Conservation (phyloP, 192 early-diverging fungal genomes). For the Backusella macrospora region DNA sequence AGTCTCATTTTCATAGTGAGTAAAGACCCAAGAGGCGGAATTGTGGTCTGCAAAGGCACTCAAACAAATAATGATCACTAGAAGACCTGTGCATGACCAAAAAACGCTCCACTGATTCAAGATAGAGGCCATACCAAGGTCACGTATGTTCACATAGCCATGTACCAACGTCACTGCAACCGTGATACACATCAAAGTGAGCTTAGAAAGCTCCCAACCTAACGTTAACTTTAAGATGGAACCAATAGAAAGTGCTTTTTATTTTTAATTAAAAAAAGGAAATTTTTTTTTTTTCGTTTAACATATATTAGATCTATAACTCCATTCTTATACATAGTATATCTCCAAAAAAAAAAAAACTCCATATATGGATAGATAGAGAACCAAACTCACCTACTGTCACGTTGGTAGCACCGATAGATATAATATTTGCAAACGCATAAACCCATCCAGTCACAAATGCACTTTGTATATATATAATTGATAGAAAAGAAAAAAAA, state of each 20-base stretch:
- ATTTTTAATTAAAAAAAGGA: not conserved
- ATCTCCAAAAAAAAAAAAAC: not conserved
- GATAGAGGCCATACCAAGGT: constrained; percentile 18
- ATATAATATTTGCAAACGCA: constrained; percentile 32
- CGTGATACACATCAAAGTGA: constrained; percentile 23
- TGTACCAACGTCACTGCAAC: constrained; percentile 27
- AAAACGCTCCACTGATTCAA: constrained; percentile 38
- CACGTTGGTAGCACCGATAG: constrained; percentile 32
- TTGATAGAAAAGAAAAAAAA: not conserved
- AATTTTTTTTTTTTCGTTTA: not conserved
- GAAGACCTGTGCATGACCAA: constrained; percentile 38
- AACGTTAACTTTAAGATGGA: constrained; percentile 27
- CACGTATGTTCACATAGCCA: constrained; percentile 27
- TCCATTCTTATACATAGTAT: too few relatives aligned
- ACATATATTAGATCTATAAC: not conserved
- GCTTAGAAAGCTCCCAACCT: constrained; percentile 13
- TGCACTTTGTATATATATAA: constrained; percentile 26
- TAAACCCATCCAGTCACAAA: constrained; percentile 41
- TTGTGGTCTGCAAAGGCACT: constrained; percentile 21
- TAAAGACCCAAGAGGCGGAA: constrained; percentile 27
- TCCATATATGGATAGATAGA: not conserved
- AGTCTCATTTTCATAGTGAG: constrained; percentile 40
- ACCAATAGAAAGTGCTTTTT: constrained; percentile 30
- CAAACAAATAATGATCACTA: constrained; percentile 24
- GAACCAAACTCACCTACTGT: constrained; percentile 31